Percentiles rank a stretch among this genome's conserved stretches.
Conservation (phyloP, 306 rosid species). For the Calophaca sinica region DNA sequence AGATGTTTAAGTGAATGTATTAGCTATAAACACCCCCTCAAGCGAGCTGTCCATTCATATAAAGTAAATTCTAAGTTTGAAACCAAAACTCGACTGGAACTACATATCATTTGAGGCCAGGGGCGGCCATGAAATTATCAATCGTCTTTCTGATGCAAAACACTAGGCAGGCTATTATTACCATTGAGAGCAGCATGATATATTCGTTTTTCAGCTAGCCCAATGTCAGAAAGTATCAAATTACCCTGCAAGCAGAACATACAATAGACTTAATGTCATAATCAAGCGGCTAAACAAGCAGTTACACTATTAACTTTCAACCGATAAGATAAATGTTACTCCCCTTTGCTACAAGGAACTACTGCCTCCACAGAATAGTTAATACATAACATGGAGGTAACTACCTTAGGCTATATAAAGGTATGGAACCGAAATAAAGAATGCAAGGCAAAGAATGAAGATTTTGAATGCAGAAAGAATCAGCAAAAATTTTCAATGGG, state of each 20-base stretch:
- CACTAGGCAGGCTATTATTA: conserved; percentile 95
- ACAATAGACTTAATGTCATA: background rate
- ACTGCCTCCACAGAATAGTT: conserved; percentile 15
- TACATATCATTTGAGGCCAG: conserved; percentile 68
- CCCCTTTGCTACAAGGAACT: conserved; percentile 32
- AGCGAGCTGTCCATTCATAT: conserved; percentile 56
- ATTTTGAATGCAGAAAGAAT: conserved; percentile 24
- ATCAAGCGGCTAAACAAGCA: conserved; percentile 38
- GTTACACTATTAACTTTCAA: background rate
- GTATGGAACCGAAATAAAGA: conserved; percentile 6
- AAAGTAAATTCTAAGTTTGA: conserved; percentile 49
- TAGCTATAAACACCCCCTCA: conserved; percentile 53
- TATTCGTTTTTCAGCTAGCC: conserved; percentile 91
- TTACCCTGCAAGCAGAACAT: conserved; percentile 71
- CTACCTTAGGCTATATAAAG: conserved; percentile 11
- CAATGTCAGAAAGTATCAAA: conserved; percentile 78
- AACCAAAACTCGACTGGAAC: conserved; percentile 63
- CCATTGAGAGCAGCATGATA: conserved; percentile 98
- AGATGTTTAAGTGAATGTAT: conserved; percentile 45
- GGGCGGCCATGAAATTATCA: conserved; percentile 90
- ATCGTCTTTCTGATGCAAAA: conserved; percentile 98
- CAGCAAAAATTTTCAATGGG: conserved; percentile 5
- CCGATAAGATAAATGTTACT: background rate
- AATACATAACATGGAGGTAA: conserved; percentile 25
- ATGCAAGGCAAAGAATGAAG: conserved; percentile 9